Conservation (phyloP, 257 asterid genomes). For the Phtheirospermum japonicum region DNA sequence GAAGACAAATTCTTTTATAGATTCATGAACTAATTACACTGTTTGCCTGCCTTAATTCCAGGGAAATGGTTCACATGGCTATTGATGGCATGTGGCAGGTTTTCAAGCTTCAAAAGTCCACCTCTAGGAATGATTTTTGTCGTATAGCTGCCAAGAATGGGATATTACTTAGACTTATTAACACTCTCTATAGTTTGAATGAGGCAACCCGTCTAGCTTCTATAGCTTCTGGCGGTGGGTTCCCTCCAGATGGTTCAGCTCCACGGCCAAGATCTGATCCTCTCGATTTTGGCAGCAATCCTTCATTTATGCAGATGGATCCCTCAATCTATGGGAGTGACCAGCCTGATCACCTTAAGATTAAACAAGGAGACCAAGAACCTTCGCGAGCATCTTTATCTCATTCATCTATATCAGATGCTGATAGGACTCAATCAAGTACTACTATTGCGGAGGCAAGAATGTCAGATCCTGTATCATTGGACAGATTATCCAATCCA, state of each 20-base stretch:
- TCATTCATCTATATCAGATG: slow-evolving; percentile 65
- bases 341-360: slow-evolving; percentile 59
- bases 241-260: slow-evolving; percentile 61
- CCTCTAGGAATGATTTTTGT: slow-evolving; percentile 91
- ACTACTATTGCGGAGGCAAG: slow-evolving; percentile 25
- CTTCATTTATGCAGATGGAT: slow-evolving; percentile 57
- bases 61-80: slow-evolving; percentile 99
- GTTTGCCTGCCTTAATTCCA: slow-evolving; percentile 38
- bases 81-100: slow-evolving; percentile 99
- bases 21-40: slow-evolving; percentile 28
- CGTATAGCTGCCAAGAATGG: slow-evolving; percentile 95
- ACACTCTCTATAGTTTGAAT: slow-evolving; percentile 88
- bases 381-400: slow-evolving; percentile 62
- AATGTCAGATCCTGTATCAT: slow-evolving; percentile 27
- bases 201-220: slow-evolving; percentile 90
- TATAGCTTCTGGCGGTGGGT: slow-evolving; percentile 71
- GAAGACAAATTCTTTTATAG: not conserved
- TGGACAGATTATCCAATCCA: not conserved
- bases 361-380: slow-evolving; percentile 78
- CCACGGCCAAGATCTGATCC: slow-evolving; percentile 76
- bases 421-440: slow-evolving; percentile 45
- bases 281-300: slow-evolving; percentile 50
- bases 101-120: slow-evolving; percentile 92
- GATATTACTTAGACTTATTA: slow-evolving; percentile 82
- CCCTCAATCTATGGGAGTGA: slow-evolving; percentile 56